Percentiles rank a stretch among this genome's conserved stretches.
These are phyloP conservation scores for Stachybotrys echinatus DNA, from an alignment of 2,329 filamentous ascomycete species.

Conservation along the genomic window DNA sequence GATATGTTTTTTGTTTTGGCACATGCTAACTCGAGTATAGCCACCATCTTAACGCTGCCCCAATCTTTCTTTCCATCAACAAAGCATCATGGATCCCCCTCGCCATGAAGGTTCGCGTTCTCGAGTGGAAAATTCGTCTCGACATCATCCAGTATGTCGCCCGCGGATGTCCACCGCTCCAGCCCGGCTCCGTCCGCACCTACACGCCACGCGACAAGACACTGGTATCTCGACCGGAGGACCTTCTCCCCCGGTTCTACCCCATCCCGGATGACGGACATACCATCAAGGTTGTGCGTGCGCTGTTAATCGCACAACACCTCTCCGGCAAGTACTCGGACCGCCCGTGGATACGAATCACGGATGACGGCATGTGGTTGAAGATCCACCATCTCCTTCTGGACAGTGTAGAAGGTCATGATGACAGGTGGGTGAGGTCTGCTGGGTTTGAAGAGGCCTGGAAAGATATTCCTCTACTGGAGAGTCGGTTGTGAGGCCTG, in stretches of 20 bases:
- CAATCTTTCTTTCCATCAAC: conserved; percentile 70
- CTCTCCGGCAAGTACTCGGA: conserved; percentile 39
- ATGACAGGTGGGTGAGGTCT: conserved; percentile 53
- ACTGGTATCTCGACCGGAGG: conserved; percentile 41
- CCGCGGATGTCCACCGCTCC: conserved; percentile 56
- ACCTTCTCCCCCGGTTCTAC: conserved; percentile 42
- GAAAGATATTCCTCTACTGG: conserved; percentile 33
- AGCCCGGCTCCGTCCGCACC: conserved; percentile 49
- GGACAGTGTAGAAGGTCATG: conserved; percentile 52
- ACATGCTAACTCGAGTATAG: conserved; percentile 34
- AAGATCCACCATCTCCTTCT: conserved; percentile 56
- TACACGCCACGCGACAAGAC: conserved; percentile 49
- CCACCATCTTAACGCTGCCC: conserved; percentile 66
- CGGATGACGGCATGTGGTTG: conserved; percentile 53
- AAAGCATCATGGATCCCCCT: conserved; percentile 54
- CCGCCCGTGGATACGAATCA: conserved; percentile 46
- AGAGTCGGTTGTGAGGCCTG: not conserved
- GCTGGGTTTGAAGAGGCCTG: conserved; percentile 63
- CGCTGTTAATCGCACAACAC: conserved; percentile 59
- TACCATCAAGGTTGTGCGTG: conserved; percentile 67
- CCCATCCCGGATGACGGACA: conserved; percentile 70
- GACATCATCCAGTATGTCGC: conserved; percentile 73
- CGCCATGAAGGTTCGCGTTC: conserved; percentile 59
- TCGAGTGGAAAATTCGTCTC: conserved; percentile 77
- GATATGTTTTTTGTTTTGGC: no score